Conservation (phyloP, 441 rosid genomes). For the Croton laevigatus region DNA sequence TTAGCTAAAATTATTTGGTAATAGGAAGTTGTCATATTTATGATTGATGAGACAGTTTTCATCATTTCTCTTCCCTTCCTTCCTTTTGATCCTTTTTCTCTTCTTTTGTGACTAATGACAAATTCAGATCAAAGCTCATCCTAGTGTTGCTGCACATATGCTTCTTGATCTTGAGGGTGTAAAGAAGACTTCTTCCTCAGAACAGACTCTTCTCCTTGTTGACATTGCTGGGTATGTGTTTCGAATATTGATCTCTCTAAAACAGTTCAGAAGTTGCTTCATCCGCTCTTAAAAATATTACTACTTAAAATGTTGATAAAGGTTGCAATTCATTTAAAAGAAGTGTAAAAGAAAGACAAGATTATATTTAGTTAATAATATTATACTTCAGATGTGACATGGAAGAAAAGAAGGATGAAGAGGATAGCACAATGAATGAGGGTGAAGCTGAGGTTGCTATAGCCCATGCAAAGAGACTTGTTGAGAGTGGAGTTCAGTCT, state of each 20-base stretch:
- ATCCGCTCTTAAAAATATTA: neutral
- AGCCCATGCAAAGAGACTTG: conserved; percentile 85
- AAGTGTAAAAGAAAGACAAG: neutral
- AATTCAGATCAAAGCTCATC: conserved; percentile 71
- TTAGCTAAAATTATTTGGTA: conserved; percentile 8
- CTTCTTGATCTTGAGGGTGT: conserved; percentile 82
- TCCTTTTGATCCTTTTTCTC: neutral
- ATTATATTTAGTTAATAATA: conserved; percentile 16
- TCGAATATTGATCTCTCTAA: neutral
- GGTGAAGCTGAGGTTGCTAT: conserved; percentile 97
- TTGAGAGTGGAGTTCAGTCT: conserved; percentile 67
- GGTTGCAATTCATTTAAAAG: neutral
- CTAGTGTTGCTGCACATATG: conserved; percentile 84
- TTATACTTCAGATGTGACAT: conserved; percentile 71
- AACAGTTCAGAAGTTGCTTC: neutral
- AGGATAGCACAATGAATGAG: conserved; percentile 90
- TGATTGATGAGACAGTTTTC: neutral
- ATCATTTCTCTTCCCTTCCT: neutral
- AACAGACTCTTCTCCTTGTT: conserved; percentile 75
- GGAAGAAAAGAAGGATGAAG: conserved; percentile 99
- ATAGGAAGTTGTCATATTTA: neutral
- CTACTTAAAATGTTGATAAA: neutral
- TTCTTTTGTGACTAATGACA: neutral
- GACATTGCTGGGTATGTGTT: conserved; percentile 75
- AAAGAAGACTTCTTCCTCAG: conserved; percentile 62